Percentiles rank a stretch among this genome's conserved stretches.
phyloP scores from a whole-genome alignment of 805 yeast genomes.

The Ogataea trehalophila region DNA sequence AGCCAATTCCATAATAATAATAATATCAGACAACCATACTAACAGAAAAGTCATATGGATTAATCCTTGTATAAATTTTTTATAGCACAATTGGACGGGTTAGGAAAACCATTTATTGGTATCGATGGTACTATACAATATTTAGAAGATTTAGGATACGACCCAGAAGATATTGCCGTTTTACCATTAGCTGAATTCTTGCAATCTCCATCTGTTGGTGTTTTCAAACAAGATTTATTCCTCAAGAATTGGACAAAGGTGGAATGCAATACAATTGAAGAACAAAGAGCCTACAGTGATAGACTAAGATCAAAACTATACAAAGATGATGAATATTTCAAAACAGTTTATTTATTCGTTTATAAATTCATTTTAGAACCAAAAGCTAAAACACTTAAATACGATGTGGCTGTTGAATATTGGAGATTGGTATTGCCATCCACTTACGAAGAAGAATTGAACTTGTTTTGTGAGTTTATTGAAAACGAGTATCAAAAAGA shows the following conservation, averaged over 20 bases:
- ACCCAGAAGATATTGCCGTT: constrained; percentile 70
- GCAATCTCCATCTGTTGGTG: constrained; percentile 62
- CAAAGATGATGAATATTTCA: constrained; percentile 39
- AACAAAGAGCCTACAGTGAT: constrained; percentile 42
- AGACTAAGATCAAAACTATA: constrained; percentile 30
- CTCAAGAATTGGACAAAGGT: constrained; percentile 51
- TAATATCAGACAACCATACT: not conserved
- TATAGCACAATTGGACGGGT: constrained; percentile 16
- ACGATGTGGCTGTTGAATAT: constrained; percentile 64
- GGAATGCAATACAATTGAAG: constrained; percentile 28
- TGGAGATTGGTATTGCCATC: constrained; percentile 64
- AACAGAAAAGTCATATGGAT: not conserved
- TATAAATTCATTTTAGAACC: constrained; percentile 61
- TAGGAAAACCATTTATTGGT: constrained; percentile 43
- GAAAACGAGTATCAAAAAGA: constrained; percentile 36
- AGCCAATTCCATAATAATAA: not conserved
- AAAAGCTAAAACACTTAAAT: constrained; percentile 50
- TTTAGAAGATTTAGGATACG: constrained; percentile 60
- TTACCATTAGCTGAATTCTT: constrained; percentile 68
- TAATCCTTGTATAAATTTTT: not conserved
- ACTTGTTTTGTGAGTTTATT: constrained; percentile 59
- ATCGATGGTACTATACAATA: constrained; percentile 74
- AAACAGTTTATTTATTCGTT: constrained; percentile 62
- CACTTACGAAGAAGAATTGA: constrained; percentile 27
- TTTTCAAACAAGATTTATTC: constrained; percentile 47